Conservation (phyloP, 2,329 filamentous ascomycete species). For the Trichoderma breve region DNA sequence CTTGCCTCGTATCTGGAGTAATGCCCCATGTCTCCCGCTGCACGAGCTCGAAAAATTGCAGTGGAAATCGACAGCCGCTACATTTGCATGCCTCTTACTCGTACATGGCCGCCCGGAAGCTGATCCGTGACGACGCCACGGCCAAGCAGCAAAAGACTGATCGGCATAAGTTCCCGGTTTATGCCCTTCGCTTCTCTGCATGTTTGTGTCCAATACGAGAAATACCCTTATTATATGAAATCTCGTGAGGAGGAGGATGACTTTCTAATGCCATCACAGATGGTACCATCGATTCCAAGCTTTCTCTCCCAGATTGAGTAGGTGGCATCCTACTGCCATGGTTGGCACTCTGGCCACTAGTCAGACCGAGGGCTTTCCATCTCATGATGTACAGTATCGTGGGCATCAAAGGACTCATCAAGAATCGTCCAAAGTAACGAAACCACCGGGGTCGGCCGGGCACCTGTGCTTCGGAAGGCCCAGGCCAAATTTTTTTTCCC, state of each 20-base stretch:
- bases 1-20: background rate
- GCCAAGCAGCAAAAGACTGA: background rate
- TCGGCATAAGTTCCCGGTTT: background rate
- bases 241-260: background rate
- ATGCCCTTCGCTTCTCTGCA: background rate
- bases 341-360: background rate
- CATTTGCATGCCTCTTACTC: background rate
- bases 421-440: background rate
- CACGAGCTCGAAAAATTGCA: background rate
- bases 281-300: background rate
- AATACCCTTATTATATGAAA: background rate
- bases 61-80: background rate
- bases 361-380: background rate
- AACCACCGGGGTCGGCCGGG: background rate
- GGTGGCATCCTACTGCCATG: background rate
- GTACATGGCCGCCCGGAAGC: background rate
- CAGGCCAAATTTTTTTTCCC: conserved; percentile 4
- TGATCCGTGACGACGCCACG: background rate
- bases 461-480: conserved; percentile 5
- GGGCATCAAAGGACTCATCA: background rate
- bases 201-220: background rate
- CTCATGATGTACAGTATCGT: background rate
- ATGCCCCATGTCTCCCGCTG: background rate
- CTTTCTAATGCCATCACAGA: background rate
- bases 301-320: conserved; percentile 2